Percentiles rank a stretch among this genome's conserved stretches.
These are phyloP conservation scores for Debaryomyces psychrophilus DNA, from an alignment of 1,139 yeast genomes.

Conservation along the genomic window DNA sequence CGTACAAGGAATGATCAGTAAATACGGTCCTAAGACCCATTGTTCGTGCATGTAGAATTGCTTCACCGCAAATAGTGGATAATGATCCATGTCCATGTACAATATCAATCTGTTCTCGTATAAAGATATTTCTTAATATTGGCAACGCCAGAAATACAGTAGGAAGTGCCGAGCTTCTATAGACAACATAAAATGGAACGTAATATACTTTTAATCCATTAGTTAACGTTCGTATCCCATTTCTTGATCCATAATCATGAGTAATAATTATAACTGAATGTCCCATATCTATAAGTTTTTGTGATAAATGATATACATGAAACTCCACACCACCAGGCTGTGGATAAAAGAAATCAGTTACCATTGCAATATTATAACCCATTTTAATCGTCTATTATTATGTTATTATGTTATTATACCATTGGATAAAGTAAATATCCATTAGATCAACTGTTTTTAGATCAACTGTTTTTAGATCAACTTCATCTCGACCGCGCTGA, in stretches of 20 bases:
- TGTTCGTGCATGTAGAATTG: slow-evolving; percentile 84
- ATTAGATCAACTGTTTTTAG: not conserved
- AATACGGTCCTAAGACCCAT: slow-evolving; percentile 92
- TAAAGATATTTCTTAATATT: slow-evolving; percentile 75
- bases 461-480: not conserved
- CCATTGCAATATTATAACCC: slow-evolving; percentile 66
- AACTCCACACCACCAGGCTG: slow-evolving; percentile 98
- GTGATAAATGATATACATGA: slow-evolving; percentile 82
- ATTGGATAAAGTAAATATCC: not conserved
- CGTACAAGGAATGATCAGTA: slow-evolving; percentile 95
- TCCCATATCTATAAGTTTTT: slow-evolving; percentile 78
- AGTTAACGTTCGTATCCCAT: slow-evolving; percentile 79
- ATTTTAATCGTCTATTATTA: slow-evolving; percentile 11
- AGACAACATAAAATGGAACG: slow-evolving; percentile 77
- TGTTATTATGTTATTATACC: not conserved
- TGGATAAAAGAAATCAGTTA: slow-evolving; percentile 96
- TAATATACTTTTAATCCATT: slow-evolving; percentile 94
- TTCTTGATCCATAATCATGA: slow-evolving; percentile 81
- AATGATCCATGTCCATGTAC: slow-evolving; percentile 96
- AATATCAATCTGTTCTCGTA: slow-evolving; percentile 83
- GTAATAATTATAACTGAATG: slow-evolving; percentile 91
- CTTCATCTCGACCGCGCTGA: too few species aligned
- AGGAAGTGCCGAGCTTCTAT: slow-evolving; percentile 85
- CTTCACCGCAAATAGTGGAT: slow-evolving; percentile 86
- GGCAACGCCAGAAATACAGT: slow-evolving; percentile 90